These are phyloP conservation scores for Aschersonia sp. DNA, from an alignment of 2,329 filamentous ascomycete species.

Conservation along the genomic window DNA sequence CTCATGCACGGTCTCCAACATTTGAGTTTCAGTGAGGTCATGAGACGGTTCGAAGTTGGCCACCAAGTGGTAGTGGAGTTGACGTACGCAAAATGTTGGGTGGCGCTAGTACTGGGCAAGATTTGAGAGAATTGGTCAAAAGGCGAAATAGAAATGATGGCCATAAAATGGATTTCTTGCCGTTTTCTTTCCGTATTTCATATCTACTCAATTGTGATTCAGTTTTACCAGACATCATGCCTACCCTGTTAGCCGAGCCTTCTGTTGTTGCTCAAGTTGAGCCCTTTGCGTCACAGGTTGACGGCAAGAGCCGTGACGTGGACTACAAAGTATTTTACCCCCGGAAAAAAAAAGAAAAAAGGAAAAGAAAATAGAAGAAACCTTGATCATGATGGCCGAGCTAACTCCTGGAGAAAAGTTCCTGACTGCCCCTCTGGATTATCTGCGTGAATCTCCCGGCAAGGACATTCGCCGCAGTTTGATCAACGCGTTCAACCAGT, in stretches of 20 bases:
- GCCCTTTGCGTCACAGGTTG: too few relatives aligned
- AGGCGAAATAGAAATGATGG: too few relatives aligned
- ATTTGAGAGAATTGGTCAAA: background rate
- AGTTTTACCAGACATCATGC: too few relatives aligned
- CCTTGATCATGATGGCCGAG: too few relatives aligned
- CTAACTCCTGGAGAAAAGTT: background rate
- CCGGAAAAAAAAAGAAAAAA: background rate
- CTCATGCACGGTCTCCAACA: background rate
- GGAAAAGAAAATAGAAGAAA: background rate
- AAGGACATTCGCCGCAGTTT: constrained; percentile 1
- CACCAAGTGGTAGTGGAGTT: background rate
- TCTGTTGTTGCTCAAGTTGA: too few relatives aligned
- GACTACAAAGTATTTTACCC: too few relatives aligned
- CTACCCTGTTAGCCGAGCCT: too few relatives aligned
- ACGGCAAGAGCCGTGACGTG: too few relatives aligned
- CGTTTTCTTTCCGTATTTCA: too few relatives aligned
- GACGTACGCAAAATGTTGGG: background rate
- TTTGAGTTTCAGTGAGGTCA: background rate
- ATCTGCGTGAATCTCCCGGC: constrained; percentile 1
- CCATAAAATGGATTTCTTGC: too few relatives aligned
- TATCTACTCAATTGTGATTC: too few relatives aligned
- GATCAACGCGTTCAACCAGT: constrained; percentile 50
- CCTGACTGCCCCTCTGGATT: background rate
- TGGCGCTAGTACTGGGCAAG: background rate
- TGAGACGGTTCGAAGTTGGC: background rate